Percentiles rank a stretch among this genome's conserved stretches.
Conservation (phyloP, 352 stramenopile species). For the Aphanomyces cochlioides region DNA sequence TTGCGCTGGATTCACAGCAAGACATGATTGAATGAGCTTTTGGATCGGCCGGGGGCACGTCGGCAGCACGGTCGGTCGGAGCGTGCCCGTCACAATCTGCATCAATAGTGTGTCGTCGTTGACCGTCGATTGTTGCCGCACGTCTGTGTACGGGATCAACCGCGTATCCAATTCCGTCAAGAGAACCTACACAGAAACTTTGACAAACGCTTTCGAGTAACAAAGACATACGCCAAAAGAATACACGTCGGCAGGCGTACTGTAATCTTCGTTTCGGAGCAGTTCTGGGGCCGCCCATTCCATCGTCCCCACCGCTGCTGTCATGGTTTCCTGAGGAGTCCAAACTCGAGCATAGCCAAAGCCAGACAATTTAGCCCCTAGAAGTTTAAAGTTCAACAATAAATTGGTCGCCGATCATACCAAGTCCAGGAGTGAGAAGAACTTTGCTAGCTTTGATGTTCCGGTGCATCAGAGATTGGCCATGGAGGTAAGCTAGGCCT, state of each 20-base stretch:
- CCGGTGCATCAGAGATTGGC: constrained; percentile 46
- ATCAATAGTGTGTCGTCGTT: constrained; percentile 27
- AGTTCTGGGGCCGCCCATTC: constrained; percentile 30
- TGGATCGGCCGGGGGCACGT: constrained; percentile 28
- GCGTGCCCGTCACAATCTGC: constrained; percentile 22
- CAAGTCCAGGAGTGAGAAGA: constrained; percentile 37
- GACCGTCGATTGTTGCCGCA: constrained; percentile 2
- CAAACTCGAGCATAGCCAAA: constrained; percentile 26
- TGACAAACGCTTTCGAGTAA: neutral
- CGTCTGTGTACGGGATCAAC: constrained; percentile 23
- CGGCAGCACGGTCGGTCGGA: constrained; percentile 22
- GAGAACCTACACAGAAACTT: constrained; percentile 12
- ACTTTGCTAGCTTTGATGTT: constrained; percentile 59
- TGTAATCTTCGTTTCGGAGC: constrained; percentile 31
- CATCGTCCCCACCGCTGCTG: constrained; percentile 26
- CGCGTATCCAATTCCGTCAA: constrained; percentile 29
- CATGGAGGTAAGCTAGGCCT: constrained; percentile 59
- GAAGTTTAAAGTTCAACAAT: no score
- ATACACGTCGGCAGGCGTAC: constrained; percentile 25
- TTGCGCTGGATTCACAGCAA: constrained; percentile 12
- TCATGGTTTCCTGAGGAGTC: constrained; percentile 28
- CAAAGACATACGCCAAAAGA: constrained; percentile 21
- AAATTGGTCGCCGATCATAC: neutral
- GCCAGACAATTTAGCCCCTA: constrained; percentile 27
- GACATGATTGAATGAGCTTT: constrained; percentile 29